Evolutionary conservation across 352 stramenopile genomes (phyloP).

Genomic region (Phytophthora cactorum): DNA sequence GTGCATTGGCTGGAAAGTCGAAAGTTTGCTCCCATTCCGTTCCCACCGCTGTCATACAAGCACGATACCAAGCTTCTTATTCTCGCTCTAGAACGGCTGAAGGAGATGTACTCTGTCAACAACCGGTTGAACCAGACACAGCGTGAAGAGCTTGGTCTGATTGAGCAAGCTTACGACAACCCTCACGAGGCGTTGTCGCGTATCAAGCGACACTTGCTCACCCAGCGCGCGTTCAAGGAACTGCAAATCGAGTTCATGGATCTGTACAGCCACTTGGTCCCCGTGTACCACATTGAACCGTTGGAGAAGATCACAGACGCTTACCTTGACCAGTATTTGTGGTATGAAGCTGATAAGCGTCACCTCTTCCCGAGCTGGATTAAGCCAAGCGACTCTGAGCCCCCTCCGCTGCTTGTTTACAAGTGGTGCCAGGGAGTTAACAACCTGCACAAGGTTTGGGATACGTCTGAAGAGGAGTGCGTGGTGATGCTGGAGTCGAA

Average conservation of each 20-base stretch:
- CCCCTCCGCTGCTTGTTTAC: slow-evolving; percentile 98
- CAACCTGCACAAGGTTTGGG: slow-evolving; percentile 99
- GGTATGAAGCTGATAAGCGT: slow-evolving; percentile 99
- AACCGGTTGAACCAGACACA: slow-evolving; percentile 97
- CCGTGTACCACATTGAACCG: slow-evolving; percentile 99
- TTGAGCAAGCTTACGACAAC: slow-evolving; percentile 99
- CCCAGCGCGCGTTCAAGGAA: slow-evolving; percentile 99
- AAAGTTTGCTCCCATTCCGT: slow-evolving; percentile 99
- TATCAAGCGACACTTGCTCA: slow-evolving; percentile 99
- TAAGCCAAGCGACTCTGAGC: slow-evolving; percentile 99
- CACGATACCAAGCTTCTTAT: slow-evolving; percentile 99
- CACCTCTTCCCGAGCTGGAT: slow-evolving; percentile 99
- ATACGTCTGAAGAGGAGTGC: slow-evolving; percentile 98
- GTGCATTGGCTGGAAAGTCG: slow-evolving; percentile 99
- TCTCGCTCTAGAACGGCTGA: slow-evolving; percentile 98
- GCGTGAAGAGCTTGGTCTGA: slow-evolving; percentile 98
- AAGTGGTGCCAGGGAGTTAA: slow-evolving; percentile 99
- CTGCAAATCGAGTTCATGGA: slow-evolving; percentile 99
- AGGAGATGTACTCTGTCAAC: slow-evolving; percentile 99
- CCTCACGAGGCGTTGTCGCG: slow-evolving; percentile 97
- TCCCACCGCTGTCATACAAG: slow-evolving; percentile 99
- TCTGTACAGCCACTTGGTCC: slow-evolving; percentile 98
- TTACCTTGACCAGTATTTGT: slow-evolving; percentile 99
- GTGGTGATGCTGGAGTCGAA: slow-evolving; percentile 99
- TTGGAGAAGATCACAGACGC: slow-evolving; percentile 99